phyloP scores from a whole-genome alignment of 2,329 filamentous ascomycete species.

The Pseudogymnoascus destructans region DNA sequence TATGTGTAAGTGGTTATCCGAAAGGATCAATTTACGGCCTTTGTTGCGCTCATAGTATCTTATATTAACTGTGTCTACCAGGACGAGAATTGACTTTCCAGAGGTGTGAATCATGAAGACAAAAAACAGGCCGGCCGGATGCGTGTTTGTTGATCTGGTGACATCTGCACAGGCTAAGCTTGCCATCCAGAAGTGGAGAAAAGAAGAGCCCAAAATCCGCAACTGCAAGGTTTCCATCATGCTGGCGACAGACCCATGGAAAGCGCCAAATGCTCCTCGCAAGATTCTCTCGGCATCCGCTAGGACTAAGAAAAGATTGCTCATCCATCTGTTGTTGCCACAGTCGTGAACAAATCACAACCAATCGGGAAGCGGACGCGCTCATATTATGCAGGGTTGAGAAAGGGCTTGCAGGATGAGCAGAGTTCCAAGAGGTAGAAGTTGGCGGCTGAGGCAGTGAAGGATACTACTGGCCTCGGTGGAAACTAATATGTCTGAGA shows the following conservation, averaged over 20 bases:
- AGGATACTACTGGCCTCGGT: not conserved
- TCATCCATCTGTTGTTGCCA: not conserved
- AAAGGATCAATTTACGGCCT: not conserved
- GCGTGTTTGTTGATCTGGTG: not conserved
- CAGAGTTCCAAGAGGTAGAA: not conserved
- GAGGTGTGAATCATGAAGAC: not conserved
- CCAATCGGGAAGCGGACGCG: not conserved
- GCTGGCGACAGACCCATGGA: not conserved
- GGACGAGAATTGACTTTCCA: not conserved
- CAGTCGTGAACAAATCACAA: not conserved
- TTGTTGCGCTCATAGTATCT: not conserved
- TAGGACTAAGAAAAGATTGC: not conserved
- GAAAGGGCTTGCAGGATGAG: not conserved
- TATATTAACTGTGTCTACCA: not conserved
- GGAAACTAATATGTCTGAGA: not conserved
- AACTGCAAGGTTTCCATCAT: not conserved
- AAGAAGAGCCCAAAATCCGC: not conserved
- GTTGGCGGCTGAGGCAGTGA: not conserved
- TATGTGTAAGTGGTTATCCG: not conserved
- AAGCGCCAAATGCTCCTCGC: not conserved
- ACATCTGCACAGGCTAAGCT: not conserved
- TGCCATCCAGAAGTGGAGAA: not conserved
- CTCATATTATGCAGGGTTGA: not conserved
- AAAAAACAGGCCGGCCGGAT: not conserved
- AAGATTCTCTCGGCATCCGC: not conserved